Evolutionary conservation across 2,329 filamentous ascomycete genomes (phyloP).

Genomic region (Cladosporium sp.): DNA sequence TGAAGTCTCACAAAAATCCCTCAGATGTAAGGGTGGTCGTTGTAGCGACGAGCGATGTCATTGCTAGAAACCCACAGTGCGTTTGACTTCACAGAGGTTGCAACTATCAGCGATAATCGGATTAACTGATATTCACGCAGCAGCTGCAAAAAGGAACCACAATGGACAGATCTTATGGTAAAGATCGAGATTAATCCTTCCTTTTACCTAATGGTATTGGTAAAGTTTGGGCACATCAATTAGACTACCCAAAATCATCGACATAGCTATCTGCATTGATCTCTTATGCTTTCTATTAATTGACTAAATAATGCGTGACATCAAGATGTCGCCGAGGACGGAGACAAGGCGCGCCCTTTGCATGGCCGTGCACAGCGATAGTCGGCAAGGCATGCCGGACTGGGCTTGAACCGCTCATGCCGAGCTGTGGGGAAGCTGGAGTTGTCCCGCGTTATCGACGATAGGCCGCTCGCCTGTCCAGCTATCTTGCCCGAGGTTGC

Average conservation of each 20-base stretch:
- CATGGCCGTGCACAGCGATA: not conserved
- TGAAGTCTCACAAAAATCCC: too few species aligned
- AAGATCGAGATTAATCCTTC: not conserved
- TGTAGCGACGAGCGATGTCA: too few species aligned
- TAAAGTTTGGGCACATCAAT: not conserved
- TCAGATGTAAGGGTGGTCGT: too few species aligned
- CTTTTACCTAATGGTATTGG: not conserved
- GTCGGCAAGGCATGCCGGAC: not conserved
- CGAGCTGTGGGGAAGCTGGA: slow-evolving; percentile 6
- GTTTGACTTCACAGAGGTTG: too few species aligned
- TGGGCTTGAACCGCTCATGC: not conserved
- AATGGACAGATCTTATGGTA: not conserved
- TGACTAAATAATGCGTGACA: not conserved
- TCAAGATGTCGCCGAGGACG: not conserved
- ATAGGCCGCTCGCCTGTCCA: not conserved
- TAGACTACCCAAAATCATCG: not conserved
- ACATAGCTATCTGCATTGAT: not conserved
- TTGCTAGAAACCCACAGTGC: too few species aligned
- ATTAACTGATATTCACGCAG: not conserved
- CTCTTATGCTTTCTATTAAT: not conserved
- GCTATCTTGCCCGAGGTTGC: not conserved
- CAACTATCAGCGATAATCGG: not conserved
- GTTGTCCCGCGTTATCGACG: not conserved
- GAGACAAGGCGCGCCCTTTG: not conserved
- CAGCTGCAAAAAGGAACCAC: not conserved